Conservation (phyloP, 1,139 yeast genomes). For the Candida mesenterica region DNA sequence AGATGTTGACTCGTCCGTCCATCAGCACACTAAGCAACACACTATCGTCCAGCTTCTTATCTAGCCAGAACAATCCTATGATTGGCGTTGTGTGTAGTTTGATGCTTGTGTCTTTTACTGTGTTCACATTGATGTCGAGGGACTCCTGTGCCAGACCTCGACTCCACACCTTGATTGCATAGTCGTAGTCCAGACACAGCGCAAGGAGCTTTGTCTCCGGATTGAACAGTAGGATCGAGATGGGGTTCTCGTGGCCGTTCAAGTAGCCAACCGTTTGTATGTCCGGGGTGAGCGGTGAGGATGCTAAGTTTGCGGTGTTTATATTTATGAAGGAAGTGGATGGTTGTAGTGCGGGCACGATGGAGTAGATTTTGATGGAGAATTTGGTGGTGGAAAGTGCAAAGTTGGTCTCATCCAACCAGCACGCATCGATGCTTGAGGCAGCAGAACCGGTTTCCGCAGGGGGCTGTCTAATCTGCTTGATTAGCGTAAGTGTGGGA, state of each 20-base stretch:
- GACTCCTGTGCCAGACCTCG: conserved; percentile 52
- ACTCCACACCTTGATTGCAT: conserved; percentile 69
- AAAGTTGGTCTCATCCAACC: conserved; percentile 72
- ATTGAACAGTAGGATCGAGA: conserved; percentile 59
- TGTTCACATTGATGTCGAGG: conserved; percentile 25
- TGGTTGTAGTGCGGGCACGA: conserved; percentile 20
- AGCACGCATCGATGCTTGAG: conserved; percentile 39
- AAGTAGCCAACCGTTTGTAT: conserved; percentile 57
- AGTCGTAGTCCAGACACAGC: conserved; percentile 72
- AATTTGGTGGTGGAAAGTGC: conserved; percentile 62
- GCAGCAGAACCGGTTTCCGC: conserved; percentile 7
- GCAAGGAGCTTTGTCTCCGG: conserved; percentile 53
- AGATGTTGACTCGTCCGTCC: conserved; percentile 68
- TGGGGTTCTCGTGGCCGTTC: conserved; percentile 64
- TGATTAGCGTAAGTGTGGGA: conserved; percentile 29
- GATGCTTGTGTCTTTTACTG: conserved; percentile 6
- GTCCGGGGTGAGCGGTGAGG: conserved; percentile 6
- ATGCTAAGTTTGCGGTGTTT: conserved; percentile 11
- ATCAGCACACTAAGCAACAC: conserved; percentile 48
- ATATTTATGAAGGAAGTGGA: conserved; percentile 6
- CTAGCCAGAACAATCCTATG: conserved; percentile 54
- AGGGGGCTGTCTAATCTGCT: conserved; percentile 23
- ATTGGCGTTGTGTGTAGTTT: conserved; percentile 54
- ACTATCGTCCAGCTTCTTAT: conserved; percentile 18
- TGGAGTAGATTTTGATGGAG: conserved; percentile 57